phyloP scores from a whole-genome alignment of 2,329 filamentous ascomycete species.

The Fusarium bulbicola region DNA sequence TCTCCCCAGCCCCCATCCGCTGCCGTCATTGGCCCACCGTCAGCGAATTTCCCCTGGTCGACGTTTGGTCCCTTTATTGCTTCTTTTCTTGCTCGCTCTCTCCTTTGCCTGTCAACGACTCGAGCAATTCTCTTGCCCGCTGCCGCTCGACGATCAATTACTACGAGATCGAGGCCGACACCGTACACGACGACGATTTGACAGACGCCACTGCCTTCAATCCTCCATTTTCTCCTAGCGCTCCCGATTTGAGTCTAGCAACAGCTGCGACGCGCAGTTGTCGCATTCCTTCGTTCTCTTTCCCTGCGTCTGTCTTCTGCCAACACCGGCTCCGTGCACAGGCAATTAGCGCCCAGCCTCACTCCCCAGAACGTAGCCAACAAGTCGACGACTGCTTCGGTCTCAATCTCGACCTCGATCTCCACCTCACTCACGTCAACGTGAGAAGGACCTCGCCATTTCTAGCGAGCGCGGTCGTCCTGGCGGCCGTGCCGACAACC shows the following conservation, averaged over 20 bases:
- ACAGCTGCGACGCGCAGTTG: constrained; percentile 6
- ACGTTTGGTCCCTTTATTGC: constrained; percentile 24
- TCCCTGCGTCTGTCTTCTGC: constrained; percentile 20
- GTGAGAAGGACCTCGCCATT: constrained; percentile 42
- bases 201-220: background rate
- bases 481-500: constrained; percentile 54
- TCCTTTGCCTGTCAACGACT: constrained; percentile 39
- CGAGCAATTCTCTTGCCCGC: constrained; percentile 31
- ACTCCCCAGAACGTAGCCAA: constrained; percentile 11
- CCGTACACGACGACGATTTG: background rate
- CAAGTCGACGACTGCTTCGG: constrained; percentile 3
- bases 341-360: constrained; percentile 16
- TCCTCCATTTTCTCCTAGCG: background rate
- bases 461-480: constrained; percentile 54
- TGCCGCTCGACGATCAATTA: constrained; percentile 24
- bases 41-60: constrained; percentile 28
- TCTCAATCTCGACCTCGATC: background rate
- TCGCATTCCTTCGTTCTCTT: constrained; percentile 33
- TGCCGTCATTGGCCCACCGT: constrained; percentile 31
- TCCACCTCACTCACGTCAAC: constrained; percentile 34
- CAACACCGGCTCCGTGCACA: constrained; percentile 31
- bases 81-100: constrained; percentile 29
- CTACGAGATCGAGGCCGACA: constrained; percentile 2
- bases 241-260: constrained; percentile 19
- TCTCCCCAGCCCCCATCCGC: constrained; percentile 12